Base-by-base conservation (phyloP, 495 filamentous ascomycete species). In the Penicillium argentinense region DNA sequence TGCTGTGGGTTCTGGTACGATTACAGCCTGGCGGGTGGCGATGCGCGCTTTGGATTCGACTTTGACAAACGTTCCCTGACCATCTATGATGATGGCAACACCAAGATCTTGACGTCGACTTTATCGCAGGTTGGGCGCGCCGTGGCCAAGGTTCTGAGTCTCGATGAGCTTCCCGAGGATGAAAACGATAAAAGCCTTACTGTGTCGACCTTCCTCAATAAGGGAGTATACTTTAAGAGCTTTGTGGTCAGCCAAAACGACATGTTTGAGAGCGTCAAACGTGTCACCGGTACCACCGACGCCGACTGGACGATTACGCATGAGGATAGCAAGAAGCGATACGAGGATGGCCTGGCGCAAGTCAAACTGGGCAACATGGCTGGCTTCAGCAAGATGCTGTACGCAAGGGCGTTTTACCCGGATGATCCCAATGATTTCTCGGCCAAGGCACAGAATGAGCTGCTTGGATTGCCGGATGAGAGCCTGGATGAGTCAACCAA, bases 1-100 rank as follows among this genome's bases (percentile, higher is more conserved):
- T 51, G 54, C 9, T 73, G 68, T 49, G 67, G 69, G 2, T 76
- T 78, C 45, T 81, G 78, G 78, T 82, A 79, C 54, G 78, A 81
- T 25, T 81, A 65, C 39, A 74, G 67, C 50, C 39, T 81, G 3
- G 63, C 66, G 0, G 47, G 63, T 3, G 62, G 64, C 0, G 50
- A 54, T 0, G 9, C 52, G 1, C 48, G 51, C 7, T 77, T 68
- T 51, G 78, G 78, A 2, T 76, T 81, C 60, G 75, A 81, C 45
- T 60, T 80, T 36, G 42, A 49, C 5, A 74, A 72, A 12, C 57
- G 58, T 0, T 51, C 45, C 0, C 50, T 75, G 17, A 80, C 72
- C 0, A 59, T 78, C 29, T 79, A 70, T 45, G 78, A 79, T 23
- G 76, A 79, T 13, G 79, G 79, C 1, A 68, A 68, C 17, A 66